A percentile compares a stretch with the other conserved stretches of the same genome.
Evolutionary conservation across 495 filamentous ascomycete species (phyloP).

Genomic region (Geopyxis carbonaria): DNA sequence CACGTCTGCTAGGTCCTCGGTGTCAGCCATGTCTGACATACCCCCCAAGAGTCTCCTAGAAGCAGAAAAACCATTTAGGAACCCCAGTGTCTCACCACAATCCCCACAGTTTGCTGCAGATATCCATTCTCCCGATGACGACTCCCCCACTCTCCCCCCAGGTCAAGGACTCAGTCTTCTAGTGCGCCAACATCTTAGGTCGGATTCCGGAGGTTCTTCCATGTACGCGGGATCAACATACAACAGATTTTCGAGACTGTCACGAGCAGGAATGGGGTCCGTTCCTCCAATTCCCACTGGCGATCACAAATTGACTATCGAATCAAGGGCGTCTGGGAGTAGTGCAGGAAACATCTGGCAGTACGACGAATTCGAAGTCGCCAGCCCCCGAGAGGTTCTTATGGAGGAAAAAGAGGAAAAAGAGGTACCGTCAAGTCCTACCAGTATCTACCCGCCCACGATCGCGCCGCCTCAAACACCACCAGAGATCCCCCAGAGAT

Average conservation of each 20-base stretch:
- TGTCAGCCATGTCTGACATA: background rate
- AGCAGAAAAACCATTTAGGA: slow-evolving; percentile 10
- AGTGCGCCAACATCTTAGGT: slow-evolving; percentile 71
- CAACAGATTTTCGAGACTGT: slow-evolving; percentile 16
- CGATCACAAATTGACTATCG: background rate
- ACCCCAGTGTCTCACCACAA: slow-evolving; percentile 15
- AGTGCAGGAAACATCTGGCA: slow-evolving; percentile 25
- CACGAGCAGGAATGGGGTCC: slow-evolving; percentile 11
- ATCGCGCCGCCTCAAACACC: background rate
- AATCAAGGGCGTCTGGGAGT: slow-evolving; percentile 14
- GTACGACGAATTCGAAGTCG: slow-evolving; percentile 21
- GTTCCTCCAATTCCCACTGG: no score
- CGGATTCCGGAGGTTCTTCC: slow-evolving; percentile 64
- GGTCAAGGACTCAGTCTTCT: slow-evolving; percentile 58
- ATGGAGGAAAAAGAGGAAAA: no score
- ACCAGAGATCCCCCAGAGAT: background rate
- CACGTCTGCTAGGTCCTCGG: no score
- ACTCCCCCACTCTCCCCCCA: slow-evolving; percentile 72
- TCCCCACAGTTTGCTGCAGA: slow-evolving; percentile 18
- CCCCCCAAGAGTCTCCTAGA: background rate
- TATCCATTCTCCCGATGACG: slow-evolving; percentile 24
- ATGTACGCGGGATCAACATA: slow-evolving; percentile 37
- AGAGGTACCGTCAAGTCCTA: slow-evolving; percentile 6
- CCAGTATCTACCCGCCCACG: slow-evolving; percentile 5
- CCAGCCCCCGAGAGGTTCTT: slow-evolving; percentile 13